Evolutionary conservation across 768 basidiomycete species (phyloP).

Genomic region (Lactifluus pinguis): DNA sequence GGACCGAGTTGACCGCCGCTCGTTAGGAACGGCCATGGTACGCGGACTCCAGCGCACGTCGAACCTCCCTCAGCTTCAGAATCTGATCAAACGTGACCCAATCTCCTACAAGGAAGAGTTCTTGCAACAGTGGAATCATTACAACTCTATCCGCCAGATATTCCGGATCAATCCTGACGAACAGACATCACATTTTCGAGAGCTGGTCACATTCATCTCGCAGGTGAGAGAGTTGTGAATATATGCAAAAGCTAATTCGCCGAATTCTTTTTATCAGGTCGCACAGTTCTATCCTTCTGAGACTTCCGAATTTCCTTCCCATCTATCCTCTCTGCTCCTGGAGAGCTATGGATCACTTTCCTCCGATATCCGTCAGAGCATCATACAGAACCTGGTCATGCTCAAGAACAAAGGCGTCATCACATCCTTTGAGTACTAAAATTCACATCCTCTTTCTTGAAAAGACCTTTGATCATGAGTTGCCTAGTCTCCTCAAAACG

Average conservation of each 20-base stretch:
- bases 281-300: conserved; percentile 89
- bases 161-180: conserved; percentile 77
- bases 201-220: conserved; percentile 85
- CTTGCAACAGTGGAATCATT: conserved; percentile 93
- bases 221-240: conserved; percentile 40
- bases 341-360: conserved; percentile 67
- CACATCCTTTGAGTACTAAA: conserved; percentile 78
- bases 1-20: background rate
- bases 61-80: conserved; percentile 92
- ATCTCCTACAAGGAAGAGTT: conserved; percentile 90
- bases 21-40: conserved; percentile 30
- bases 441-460: background rate
- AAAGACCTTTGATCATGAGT: background rate
- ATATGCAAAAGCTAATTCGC: background rate
- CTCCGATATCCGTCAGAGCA: conserved; percentile 73
- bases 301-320: conserved; percentile 76
- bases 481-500: conserved; percentile 66
- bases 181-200: conserved; percentile 75
- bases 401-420: conserved; percentile 90
- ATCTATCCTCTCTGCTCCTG: conserved; percentile 69
- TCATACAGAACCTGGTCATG: conserved; percentile 89
- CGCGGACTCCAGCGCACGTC: conserved; percentile 74
- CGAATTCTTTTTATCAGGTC: conserved; percentile 37
- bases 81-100: conserved; percentile 93
- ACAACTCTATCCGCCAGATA: conserved; percentile 78